Evolutionary conservation across 2,329 filamentous ascomycete genomes (phyloP), one percentile per base, ranked within the genome.

Genomic region (Diaporthe velutina): DNA sequence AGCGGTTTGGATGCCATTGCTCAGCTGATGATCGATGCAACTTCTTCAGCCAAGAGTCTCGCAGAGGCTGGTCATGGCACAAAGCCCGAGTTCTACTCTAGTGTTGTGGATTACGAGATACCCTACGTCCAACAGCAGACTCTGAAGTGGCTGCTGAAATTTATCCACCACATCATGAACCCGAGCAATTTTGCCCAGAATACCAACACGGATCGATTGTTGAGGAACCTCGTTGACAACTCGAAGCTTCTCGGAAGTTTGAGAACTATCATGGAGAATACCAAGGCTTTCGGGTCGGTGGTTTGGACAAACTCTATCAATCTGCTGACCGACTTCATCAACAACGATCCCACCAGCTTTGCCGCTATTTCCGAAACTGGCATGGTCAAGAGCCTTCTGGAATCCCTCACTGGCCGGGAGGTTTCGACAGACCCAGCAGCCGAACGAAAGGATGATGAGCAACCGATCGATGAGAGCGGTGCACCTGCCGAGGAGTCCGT

Each of bases 261-360:
- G 68, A 92, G 94, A 71, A 89, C 92, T 50, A 94, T 99, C 60
- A 93, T 98, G 77, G 92, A 93, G 77, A 93, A 98, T 79, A 93
- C 94, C 50, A 88, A 88, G 70, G 88, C 92, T 50, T 99, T 96
- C 81, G 97, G 97, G 17, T 97, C 96, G 2, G 93, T 97, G 75
- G 95, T 98, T 7, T 99, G 97, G 97, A 98, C 95, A 66, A 96
- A 96, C 82, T 94, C 95, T 9, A 95, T 98, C 76, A 96, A 93
- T 72, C 96, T 98, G 73, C 87, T 99, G 68, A 97, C 95, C 81
- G 96, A 95, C 79, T 99, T 99, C 83, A 98, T 99, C 79, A 97
- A 99, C 84, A 98, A 98, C 81, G 97, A 99, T 80, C 97, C 97
- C 0, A 99, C 97, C 0, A 99, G 97, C 83, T 99, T 98, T 82